Percentiles rank a stretch among this genome's conserved stretches.
Conservation (phyloP, 2,329 filamentous ascomycete genomes). For the Myriosclerotinia curreyana region DNA sequence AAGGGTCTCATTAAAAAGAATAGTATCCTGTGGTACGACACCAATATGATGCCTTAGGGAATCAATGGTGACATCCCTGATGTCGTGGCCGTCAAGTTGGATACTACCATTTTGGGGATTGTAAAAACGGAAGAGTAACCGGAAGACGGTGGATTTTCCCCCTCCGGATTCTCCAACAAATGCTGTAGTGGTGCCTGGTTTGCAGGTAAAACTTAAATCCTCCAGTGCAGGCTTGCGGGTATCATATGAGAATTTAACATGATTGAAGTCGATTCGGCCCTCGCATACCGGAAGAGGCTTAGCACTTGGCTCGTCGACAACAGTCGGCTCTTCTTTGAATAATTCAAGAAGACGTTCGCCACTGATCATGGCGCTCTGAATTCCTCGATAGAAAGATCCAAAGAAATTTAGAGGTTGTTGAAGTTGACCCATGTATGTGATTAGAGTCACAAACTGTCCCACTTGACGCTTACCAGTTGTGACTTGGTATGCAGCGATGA, state of each 20-base stretch:
- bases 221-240: constrained; percentile 78
- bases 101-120: constrained; percentile 79
- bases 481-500: constrained; percentile 76
- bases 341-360: constrained; percentile 91
- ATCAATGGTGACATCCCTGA: constrained; percentile 85
- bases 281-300: constrained; percentile 62
- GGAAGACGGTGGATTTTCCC: constrained; percentile 95
- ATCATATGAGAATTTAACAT: constrained; percentile 91
- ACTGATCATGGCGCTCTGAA: constrained; percentile 96
- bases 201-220: constrained; percentile 79
- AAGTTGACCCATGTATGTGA: constrained; percentile 76
- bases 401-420: constrained; percentile 83
- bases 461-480: constrained; percentile 62
- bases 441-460: constrained; percentile 68
- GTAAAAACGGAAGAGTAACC: constrained; percentile 95
- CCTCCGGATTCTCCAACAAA: constrained; percentile 96
- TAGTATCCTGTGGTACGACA: constrained; percentile 94
- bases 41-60: constrained; percentile 90
- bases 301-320: constrained; percentile 72
- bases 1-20: constrained; percentile 88
- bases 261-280: constrained; percentile 81
- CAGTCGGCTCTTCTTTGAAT: constrained; percentile 93
- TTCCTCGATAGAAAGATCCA: constrained; percentile 91
- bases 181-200: constrained; percentile 88
- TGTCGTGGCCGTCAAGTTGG: constrained; percentile 77